Evolutionary conservation across 2,329 filamentous ascomycete genomes (phyloP).

Genomic region (Exophiala calicioides): DNA sequence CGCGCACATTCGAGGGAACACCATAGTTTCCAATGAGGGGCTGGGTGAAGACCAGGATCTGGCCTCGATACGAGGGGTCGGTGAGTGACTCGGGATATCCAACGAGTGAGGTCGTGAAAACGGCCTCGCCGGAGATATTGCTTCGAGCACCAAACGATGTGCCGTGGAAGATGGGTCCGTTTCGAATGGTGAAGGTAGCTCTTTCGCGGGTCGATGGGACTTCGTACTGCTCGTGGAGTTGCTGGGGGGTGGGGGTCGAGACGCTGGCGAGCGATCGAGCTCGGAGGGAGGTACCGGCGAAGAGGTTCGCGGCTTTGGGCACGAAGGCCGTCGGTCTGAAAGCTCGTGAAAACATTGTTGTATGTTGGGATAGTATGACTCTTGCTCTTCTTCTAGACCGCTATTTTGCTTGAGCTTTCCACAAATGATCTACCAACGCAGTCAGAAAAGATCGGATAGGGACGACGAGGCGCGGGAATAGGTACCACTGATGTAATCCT

Average conservation of each 20-base stretch:
- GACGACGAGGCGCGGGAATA: slow-evolving; percentile 31
- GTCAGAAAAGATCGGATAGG: slow-evolving; percentile 27
- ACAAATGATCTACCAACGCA: slow-evolving; percentile 59
- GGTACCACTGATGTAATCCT: slow-evolving; percentile 67
- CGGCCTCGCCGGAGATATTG: slow-evolving; percentile 96
- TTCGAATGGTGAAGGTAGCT: slow-evolving; percentile 93
- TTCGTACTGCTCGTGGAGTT: slow-evolving; percentile 41
- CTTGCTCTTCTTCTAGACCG: slow-evolving; percentile 33
- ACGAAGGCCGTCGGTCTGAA: slow-evolving; percentile 54
- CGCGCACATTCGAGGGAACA: slow-evolving; percentile 81
- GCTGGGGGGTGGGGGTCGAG: slow-evolving; percentile 38
- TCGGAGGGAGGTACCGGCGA: slow-evolving; percentile 38
- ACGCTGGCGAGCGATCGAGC: slow-evolving; percentile 34
- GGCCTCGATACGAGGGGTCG: slow-evolving; percentile 69
- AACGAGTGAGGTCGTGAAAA: slow-evolving; percentile 97
- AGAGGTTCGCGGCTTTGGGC: slow-evolving; percentile 47
- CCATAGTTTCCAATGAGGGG: slow-evolving; percentile 98
- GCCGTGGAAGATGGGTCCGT: slow-evolving; percentile 93
- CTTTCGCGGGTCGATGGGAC: slow-evolving; percentile 72
- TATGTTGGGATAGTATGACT: slow-evolving; percentile 39
- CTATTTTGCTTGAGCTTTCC: slow-evolving; percentile 67
- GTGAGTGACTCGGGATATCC: slow-evolving; percentile 91
- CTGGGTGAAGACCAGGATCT: slow-evolving; percentile 98
- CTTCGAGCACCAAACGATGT: slow-evolving; percentile 94
- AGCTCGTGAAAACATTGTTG: slow-evolving; percentile 59